Conservation (phyloP, 1,284 basidiomycete genomes). For the Austroboletus novae-zelandiae region DNA sequence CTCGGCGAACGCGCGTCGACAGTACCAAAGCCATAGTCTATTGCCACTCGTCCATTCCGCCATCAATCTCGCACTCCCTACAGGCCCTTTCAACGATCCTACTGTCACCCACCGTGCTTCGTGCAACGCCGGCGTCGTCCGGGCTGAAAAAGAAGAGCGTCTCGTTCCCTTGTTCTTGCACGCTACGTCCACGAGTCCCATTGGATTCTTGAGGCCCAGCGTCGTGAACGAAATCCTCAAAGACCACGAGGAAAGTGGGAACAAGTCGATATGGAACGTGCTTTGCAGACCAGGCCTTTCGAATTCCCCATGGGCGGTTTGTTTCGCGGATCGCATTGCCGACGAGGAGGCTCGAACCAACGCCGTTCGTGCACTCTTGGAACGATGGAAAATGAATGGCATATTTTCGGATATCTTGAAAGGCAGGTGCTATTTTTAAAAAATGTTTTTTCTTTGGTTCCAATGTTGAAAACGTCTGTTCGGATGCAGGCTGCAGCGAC, state of each 20-base stretch:
- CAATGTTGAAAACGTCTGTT: background rate
- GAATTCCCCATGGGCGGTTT: conserved; percentile 19
- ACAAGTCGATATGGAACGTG: conserved; percentile 18
- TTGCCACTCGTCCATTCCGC: conserved; percentile 23
- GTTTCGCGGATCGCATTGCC: conserved; percentile 19
- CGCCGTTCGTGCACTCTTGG: conserved; percentile 12
- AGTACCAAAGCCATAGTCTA: conserved; percentile 7
- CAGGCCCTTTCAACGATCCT: conserved; percentile 21
- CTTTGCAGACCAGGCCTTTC: conserved; percentile 9
- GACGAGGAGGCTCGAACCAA: conserved; percentile 16
- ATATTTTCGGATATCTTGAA: conserved; percentile 22
- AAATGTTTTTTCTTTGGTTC: background rate
- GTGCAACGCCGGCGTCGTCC: conserved; percentile 13
- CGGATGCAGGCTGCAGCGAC: conserved; percentile 20
- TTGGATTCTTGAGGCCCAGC: conserved; percentile 22
- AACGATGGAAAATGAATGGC: conserved; percentile 16
- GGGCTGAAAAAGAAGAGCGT: conserved; percentile 14
- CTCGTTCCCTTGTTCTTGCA: conserved; percentile 24
- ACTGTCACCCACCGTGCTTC: conserved; percentile 16
- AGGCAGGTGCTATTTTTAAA: conserved; percentile 7
- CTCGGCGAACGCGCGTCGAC: background rate
- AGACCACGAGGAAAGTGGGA: conserved; percentile 4
- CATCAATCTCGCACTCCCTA: conserved; percentile 24
- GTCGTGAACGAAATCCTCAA: conserved; percentile 16
- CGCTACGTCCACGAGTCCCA: conserved; percentile 8